phyloP scores from a whole-genome alignment of 495 filamentous ascomycete genomes.

The Talaromyces ruber region DNA sequence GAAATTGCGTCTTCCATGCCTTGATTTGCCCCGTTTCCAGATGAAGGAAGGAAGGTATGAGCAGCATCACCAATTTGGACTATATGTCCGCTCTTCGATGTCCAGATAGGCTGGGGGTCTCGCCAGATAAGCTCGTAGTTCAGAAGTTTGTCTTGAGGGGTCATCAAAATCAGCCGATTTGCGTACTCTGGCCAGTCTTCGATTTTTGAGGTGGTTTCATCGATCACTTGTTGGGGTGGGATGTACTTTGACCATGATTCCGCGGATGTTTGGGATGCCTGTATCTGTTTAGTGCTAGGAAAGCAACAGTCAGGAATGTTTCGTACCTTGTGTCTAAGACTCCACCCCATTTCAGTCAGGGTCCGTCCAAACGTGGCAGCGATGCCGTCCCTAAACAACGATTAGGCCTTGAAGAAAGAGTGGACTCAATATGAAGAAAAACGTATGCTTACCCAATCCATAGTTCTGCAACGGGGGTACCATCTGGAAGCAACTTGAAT shows the following conservation, averaged over 20 bases:
- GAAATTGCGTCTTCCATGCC: constrained; percentile 64
- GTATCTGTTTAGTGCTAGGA: neutral
- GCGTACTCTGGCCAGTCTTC: constrained; percentile 9
- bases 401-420: neutral
- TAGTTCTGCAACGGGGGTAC: constrained; percentile 5
- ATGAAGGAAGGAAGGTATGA: constrained; percentile 62
- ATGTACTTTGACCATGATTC: constrained; percentile 1
- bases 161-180: constrained; percentile 15
- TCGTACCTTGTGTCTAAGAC: constrained; percentile 5
- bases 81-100: constrained; percentile 46
- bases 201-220: neutral
- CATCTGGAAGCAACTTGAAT: constrained; percentile 4
- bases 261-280: neutral
- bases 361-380: constrained; percentile 1
- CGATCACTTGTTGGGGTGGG: constrained; percentile 2
- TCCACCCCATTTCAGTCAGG: constrained; percentile 3
- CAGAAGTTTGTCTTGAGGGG: constrained; percentile 47
- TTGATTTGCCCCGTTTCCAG: constrained; percentile 59
- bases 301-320: neutral
- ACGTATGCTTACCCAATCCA: constrained; percentile 8
- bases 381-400: neutral
- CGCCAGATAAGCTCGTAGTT: constrained; percentile 68
- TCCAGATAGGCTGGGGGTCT: constrained; percentile 55
- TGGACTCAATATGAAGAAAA: neutral
- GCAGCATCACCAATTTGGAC: constrained; percentile 61